A percentile compares a stretch with the other conserved stretches of the same genome.
Evolutionary conservation across 805 yeast genomes (phyloP).

Genomic region (Metschnikowia cerradonensis): DNA sequence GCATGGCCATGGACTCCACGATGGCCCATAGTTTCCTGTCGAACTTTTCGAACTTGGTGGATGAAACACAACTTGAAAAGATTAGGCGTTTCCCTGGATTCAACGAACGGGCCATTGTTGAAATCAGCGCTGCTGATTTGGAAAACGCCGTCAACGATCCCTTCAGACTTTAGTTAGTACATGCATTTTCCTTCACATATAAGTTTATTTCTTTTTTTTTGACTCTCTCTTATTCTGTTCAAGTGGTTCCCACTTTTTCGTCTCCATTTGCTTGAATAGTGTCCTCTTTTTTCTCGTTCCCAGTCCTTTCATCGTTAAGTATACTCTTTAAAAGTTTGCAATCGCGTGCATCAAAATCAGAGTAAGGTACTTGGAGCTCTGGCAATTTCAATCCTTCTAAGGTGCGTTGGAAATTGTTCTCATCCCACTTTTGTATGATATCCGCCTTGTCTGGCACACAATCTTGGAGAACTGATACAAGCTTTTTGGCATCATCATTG

Average conservation of each 20-base stretch:
- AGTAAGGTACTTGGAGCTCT: slow-evolving; percentile 14
- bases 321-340: slow-evolving; percentile 19
- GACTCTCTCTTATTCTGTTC: no score
- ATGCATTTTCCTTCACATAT: no score
- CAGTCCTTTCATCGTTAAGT: neutral
- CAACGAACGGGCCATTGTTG: slow-evolving; percentile 20
- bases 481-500: neutral
- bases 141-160: slow-evolving; percentile 28
- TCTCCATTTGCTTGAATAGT: no score
- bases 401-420: neutral
- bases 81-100: slow-evolving; percentile 6
- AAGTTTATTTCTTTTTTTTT: no score
- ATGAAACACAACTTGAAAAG: slow-evolving; percentile 27
- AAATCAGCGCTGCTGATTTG: slow-evolving; percentile 37
- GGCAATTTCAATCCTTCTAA: neutral
- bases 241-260: no score
- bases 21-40: slow-evolving; percentile 41
- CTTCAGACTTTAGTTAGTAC: slow-evolving; percentile 1
- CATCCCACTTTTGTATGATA: neutral
- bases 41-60: slow-evolving; percentile 29
- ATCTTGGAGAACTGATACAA: neutral
- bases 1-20: slow-evolving; percentile 47
- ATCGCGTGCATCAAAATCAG: slow-evolving; percentile 24
- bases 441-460: neutral
- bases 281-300: no score